A percentile compares a stretch with the other conserved stretches of the same genome.
Evolutionary conservation across 2,329 filamentous ascomycete species (phyloP).

Genomic region (Aureobasidium leucospermi): DNA sequence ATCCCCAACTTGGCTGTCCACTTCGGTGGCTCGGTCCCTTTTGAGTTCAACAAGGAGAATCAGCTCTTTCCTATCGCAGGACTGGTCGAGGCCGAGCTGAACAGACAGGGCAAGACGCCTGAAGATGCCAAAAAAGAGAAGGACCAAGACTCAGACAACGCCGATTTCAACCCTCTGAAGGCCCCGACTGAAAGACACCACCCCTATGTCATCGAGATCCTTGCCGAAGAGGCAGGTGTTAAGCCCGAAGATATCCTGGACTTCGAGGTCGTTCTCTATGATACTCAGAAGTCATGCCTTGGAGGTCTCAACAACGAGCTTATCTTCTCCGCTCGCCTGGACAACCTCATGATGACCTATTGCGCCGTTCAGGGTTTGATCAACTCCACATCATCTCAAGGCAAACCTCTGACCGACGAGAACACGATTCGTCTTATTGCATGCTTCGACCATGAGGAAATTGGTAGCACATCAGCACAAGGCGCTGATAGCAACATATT

Average conservation of each 20-base stretch:
- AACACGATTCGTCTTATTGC: constrained; percentile 81
- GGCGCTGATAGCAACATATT: constrained; percentile 90
- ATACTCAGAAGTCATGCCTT: constrained; percentile 83
- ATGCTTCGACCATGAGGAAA: constrained; percentile 96
- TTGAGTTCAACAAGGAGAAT: constrained; percentile 94
- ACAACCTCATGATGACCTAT: constrained; percentile 95
- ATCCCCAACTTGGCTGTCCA: constrained; percentile 94
- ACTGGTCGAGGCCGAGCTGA: constrained; percentile 79
- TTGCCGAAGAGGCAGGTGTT: constrained; percentile 71
- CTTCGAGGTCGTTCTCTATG: constrained; percentile 95
- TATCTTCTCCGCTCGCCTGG: constrained; percentile 89
- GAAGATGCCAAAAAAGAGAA: constrained; percentile 40
- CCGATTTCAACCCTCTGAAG: constrained; percentile 67
- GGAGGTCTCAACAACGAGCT: constrained; percentile 90
- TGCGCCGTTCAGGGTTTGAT: constrained; percentile 83
- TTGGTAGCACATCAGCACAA: constrained; percentile 86
- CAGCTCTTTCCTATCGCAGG: constrained; percentile 92
- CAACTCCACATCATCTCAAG: constrained; percentile 56
- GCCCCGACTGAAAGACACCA: constrained; percentile 78
- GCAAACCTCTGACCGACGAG: constrained; percentile 60
- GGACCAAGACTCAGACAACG: constrained; percentile 29
- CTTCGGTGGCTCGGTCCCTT: constrained; percentile 75
- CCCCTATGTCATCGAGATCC: constrained; percentile 73
- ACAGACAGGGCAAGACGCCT: constrained; percentile 55
- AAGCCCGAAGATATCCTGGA: constrained; percentile 69